Percentiles rank a stretch among this genome's conserved stretches.
Conservation (phyloP, 305 asterid genomes). For the Fraxinus albicans region DNA sequence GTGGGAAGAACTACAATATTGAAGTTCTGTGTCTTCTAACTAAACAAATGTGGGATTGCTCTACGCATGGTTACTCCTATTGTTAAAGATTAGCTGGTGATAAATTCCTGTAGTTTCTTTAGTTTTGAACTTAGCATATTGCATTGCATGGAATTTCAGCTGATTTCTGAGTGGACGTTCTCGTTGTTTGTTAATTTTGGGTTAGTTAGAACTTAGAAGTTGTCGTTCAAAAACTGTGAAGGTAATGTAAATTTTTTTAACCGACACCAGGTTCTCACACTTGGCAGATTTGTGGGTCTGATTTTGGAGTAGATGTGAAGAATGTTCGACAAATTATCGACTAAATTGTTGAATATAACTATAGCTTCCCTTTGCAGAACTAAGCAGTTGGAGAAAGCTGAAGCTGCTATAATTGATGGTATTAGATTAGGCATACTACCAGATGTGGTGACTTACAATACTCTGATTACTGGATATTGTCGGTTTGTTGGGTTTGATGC, state of each 20-base stretch:
- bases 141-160: background rate
- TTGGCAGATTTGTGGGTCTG: slow-evolving; percentile 39
- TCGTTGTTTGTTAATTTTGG: slow-evolving; percentile 1
- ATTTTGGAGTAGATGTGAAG: slow-evolving; percentile 41
- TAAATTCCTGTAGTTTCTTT: background rate
- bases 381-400: slow-evolving; percentile 75
- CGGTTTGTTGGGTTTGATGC: slow-evolving; percentile 63
- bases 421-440: slow-evolving; percentile 76
- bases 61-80: background rate
- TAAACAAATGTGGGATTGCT: background rate
- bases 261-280: slow-evolving; percentile 8
- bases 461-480: slow-evolving; percentile 70
- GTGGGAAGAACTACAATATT: background rate
- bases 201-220: background rate
- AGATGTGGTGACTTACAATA: slow-evolving; percentile 80
- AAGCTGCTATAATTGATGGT: slow-evolving; percentile 74
- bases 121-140: background rate
- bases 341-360: slow-evolving; percentile 77
- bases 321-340: slow-evolving; percentile 62
- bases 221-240: background rate
- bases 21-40: background rate
- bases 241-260: background rate
- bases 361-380: slow-evolving; percentile 82
- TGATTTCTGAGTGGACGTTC: background rate
- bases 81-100: background rate